Percentiles rank a stretch among this genome's conserved stretches.
phyloP scores from a whole-genome alignment of 345 rosid species.

The Populus davidiana region DNA sequence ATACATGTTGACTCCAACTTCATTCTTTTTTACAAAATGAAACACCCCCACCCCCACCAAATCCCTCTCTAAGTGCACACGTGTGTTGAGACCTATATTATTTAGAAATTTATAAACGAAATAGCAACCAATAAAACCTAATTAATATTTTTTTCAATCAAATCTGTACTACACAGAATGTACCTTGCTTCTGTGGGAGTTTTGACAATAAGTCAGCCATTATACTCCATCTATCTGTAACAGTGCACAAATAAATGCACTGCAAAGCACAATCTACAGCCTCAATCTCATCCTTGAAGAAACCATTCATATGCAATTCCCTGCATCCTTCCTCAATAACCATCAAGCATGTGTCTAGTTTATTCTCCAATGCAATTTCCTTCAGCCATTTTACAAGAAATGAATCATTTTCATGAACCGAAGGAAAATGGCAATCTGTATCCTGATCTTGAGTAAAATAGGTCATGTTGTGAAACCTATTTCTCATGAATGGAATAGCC shows the following conservation, averaged over 20 bases:
- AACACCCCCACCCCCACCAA: background rate
- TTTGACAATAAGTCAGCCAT: conserved; percentile 78
- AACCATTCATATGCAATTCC: conserved; percentile 44
- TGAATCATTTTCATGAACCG: conserved; percentile 44
- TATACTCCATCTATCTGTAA: conserved; percentile 77
- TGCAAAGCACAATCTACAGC: conserved; percentile 77
- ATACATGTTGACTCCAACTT: background rate
- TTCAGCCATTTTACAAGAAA: conserved; percentile 86
- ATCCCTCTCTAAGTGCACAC: no score
- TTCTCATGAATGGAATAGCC: conserved; percentile 82
- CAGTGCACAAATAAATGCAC: conserved; percentile 68
- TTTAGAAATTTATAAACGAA: background rate
- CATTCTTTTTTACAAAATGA: background rate
- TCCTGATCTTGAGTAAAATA: conserved; percentile 19
- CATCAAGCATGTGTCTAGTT: conserved; percentile 65
- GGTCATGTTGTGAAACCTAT: conserved; percentile 26
- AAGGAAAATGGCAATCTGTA: conserved; percentile 22
- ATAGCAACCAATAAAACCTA: background rate
- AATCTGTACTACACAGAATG: conserved; percentile 15
- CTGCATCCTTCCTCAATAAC: conserved; percentile 85
- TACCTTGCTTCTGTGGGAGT: conserved; percentile 76
- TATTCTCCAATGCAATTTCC: conserved; percentile 70
- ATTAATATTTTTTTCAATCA: background rate
- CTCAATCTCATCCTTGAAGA: conserved; percentile 72
- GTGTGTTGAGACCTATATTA: background rate